Conservation (phyloP, 2,329 filamentous ascomycete genomes). For the Septoria petroselini region DNA sequence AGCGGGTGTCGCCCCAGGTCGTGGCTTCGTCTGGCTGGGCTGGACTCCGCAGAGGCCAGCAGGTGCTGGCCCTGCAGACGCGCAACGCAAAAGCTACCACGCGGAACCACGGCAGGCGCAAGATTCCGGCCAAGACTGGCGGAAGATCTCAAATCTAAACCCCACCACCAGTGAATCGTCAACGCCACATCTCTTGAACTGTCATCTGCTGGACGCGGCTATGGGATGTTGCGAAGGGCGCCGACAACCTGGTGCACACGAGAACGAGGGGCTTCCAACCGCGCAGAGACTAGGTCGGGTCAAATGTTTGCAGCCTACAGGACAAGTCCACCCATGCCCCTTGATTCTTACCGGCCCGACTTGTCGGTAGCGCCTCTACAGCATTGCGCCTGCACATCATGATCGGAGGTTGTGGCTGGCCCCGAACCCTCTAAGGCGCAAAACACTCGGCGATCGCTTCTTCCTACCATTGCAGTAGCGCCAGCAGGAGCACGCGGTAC, state of each 20-base stretch:
- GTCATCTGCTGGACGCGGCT: background rate
- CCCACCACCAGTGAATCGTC: conserved; percentile 1
- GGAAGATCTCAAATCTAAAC: conserved; percentile 16
- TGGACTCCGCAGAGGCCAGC: too few relatives aligned
- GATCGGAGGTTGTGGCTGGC: too few relatives aligned
- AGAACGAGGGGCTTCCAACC: too few relatives aligned
- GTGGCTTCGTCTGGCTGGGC: too few relatives aligned
- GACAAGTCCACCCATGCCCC: background rate
- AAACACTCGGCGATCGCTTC: too few relatives aligned
- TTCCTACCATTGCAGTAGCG: too few relatives aligned
- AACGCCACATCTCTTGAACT: conserved; percentile 10
- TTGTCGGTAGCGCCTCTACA: background rate
- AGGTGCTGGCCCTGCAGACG: conserved; percentile 1
- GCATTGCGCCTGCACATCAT: background rate
- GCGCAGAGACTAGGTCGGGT: too few relatives aligned
- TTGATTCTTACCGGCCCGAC: background rate
- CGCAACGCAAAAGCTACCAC: conserved; percentile 4
- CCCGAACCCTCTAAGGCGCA: too few relatives aligned
- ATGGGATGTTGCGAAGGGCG: background rate
- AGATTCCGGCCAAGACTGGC: conserved; percentile 2
- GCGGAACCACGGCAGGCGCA: conserved; percentile 2
- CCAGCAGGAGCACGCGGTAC: too few relatives aligned
- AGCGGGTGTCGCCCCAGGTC: too few relatives aligned
- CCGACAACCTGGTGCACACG: too few relatives aligned
- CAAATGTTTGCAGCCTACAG: too few relatives aligned